Percentiles rank a stretch among this genome's conserved stretches.
phyloP scores from a whole-genome alignment of 2,329 filamentous ascomycete species.

The Aspergillus sergii region DNA sequence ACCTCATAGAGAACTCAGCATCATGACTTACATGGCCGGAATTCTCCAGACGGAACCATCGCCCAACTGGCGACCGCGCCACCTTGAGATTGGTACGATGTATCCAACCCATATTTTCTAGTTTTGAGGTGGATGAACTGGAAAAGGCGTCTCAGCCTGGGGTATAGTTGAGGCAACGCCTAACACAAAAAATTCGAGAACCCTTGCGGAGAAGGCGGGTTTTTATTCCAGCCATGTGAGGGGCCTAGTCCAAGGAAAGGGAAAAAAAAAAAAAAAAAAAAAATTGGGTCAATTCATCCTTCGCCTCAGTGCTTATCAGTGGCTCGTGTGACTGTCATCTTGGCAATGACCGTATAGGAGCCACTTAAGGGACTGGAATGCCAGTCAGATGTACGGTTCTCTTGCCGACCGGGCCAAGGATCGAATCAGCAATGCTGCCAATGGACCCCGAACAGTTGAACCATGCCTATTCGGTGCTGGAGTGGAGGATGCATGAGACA shows the following conservation, averaged over 20 bases:
- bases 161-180: conserved; percentile 1
- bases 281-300: not conserved
- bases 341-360: conserved; percentile 4
- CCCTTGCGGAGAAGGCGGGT: not conserved
- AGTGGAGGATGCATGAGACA: not conserved
- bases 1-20: not conserved
- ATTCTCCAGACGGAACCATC: conserved; percentile 78
- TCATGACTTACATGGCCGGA: conserved; percentile 71
- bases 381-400: not conserved
- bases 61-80: conserved; percentile 67
- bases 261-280: conserved; percentile 14
- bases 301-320: conserved; percentile 18
- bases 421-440: conserved; percentile 11
- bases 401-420: conserved; percentile 10
- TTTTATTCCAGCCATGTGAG: not conserved
- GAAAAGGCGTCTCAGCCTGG: conserved; percentile 1
- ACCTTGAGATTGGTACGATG: conserved; percentile 47
- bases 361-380: conserved; percentile 7
- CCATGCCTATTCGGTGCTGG: not conserved
- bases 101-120: conserved; percentile 23
- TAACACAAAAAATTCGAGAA: not conserved
- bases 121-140: conserved; percentile 5
- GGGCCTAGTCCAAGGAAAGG: not conserved
- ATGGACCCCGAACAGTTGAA: not conserved
- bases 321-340: conserved; percentile 9